Conservation (phyloP, 2,329 filamentous ascomycete genomes). For the Arthrobotrys megalospora region DNA sequence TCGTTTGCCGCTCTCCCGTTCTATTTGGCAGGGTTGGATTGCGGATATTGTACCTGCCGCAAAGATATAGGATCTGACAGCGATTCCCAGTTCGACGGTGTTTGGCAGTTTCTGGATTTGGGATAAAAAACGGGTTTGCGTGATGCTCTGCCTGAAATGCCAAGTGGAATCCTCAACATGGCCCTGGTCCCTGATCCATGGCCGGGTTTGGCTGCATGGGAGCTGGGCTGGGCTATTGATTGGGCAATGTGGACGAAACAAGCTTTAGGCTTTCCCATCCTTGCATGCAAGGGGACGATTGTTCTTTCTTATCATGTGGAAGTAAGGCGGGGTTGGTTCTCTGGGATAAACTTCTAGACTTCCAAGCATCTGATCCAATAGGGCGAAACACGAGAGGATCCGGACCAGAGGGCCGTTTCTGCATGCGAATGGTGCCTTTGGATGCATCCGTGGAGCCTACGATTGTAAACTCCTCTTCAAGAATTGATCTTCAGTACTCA, state of each 20-base stretch:
- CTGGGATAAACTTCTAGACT: conserved; percentile 24
- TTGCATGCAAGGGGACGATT: conserved; percentile 30
- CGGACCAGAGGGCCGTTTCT: conserved; percentile 12
- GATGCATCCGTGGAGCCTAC: conserved; percentile 36
- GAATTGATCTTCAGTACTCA: conserved; percentile 42
- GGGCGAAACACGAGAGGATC: neutral
- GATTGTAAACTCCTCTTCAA: conserved; percentile 33
- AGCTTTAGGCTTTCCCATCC: conserved; percentile 49
- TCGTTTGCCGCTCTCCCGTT: conserved; percentile 58
- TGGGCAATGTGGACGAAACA: conserved; percentile 41
- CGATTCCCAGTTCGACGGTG: conserved; percentile 42
- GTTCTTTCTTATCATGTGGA: conserved; percentile 44
- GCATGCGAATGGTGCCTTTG: conserved; percentile 23
- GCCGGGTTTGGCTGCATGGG: conserved; percentile 35
- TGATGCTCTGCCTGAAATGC: conserved; percentile 62
- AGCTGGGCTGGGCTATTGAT: conserved; percentile 28
- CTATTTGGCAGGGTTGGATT: conserved; percentile 12
- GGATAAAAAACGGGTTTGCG: conserved; percentile 61
- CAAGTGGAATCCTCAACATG: conserved; percentile 40
- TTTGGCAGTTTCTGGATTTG: conserved; percentile 61
- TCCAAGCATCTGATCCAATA: conserved; percentile 11
- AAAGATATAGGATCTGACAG: conserved; percentile 55
- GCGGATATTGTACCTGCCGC: conserved; percentile 49
- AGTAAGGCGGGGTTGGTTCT: conserved; percentile 5
- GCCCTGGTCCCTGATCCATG: conserved; percentile 35